Evolutionary conservation across 2,329 filamentous ascomycete species (phyloP).

Genomic region (Cladosporium colombiae): DNA sequence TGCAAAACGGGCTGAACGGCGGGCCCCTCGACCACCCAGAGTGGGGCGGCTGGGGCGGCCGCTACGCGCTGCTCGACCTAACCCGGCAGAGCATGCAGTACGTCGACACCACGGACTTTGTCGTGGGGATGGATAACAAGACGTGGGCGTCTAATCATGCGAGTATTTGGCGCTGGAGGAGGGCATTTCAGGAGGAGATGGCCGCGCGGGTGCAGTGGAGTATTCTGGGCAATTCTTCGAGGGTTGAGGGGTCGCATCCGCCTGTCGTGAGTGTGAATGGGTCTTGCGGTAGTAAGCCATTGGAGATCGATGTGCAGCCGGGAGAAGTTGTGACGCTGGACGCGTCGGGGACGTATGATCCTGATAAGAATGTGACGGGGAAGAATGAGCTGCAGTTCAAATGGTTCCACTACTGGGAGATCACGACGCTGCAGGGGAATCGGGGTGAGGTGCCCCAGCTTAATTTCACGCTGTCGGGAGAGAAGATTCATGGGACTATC

Average conservation of each 20-base stretch:
- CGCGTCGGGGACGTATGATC: conserved; percentile 50
- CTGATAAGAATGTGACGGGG: conserved; percentile 41
- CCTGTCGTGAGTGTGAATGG: conserved; percentile 50
- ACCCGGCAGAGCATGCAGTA: conserved; percentile 40
- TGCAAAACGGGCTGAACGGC: conserved; percentile 51
- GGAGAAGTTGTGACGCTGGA: conserved; percentile 46
- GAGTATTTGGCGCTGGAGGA: conserved; percentile 56
- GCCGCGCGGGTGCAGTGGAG: conserved; percentile 53
- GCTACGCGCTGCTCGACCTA: conserved; percentile 44
- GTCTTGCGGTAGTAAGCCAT: conserved; percentile 39
- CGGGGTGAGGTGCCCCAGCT: conserved; percentile 45
- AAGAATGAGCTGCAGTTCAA: conserved; percentile 43
- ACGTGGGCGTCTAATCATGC: conserved; percentile 48
- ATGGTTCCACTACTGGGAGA: conserved; percentile 54
- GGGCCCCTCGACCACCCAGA: conserved; percentile 46
- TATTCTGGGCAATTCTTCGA: conserved; percentile 29
- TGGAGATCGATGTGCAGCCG: conserved; percentile 46
- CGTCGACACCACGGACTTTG: conserved; percentile 41
- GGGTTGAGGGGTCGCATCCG: conserved; percentile 46
- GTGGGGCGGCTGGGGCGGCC: conserved; percentile 54
- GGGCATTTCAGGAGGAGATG: conserved; percentile 55
- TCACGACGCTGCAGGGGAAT: conserved; percentile 47
- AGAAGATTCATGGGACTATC: conserved; percentile 28
- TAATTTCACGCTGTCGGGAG: conserved; percentile 36
- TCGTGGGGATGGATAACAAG: conserved; percentile 37